Conservation (phyloP, 2,329 filamentous ascomycete genomes). For the Dactylellina parvicollis region DNA sequence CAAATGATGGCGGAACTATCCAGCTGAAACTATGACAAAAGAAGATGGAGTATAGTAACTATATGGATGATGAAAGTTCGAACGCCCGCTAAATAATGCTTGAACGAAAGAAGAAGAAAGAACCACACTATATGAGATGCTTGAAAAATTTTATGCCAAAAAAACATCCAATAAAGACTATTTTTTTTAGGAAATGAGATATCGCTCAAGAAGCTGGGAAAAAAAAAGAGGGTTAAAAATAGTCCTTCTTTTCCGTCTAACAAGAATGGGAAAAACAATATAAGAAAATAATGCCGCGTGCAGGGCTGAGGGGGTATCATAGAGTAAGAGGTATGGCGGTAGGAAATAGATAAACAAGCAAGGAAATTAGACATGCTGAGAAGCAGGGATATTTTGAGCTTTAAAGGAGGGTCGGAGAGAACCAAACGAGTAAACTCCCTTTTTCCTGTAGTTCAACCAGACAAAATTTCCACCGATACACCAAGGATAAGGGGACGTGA, state of each 20-base stretch:
- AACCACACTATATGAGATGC: no score
- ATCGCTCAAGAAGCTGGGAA: no score
- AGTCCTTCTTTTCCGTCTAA: background rate
- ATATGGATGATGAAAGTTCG: background rate
- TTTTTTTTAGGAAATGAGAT: no score
- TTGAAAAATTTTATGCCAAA: conserved; percentile 1
- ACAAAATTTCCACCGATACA: no score
- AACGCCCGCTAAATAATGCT: conserved; percentile 36
- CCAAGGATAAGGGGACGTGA: conserved; percentile 11
- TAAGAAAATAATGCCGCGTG: conserved; percentile 7
- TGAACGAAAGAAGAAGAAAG: conserved; percentile 8
- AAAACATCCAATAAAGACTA: no score
- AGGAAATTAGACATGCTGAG: conserved; percentile 21
- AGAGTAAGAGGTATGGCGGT: conserved; percentile 17
- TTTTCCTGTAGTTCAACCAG: conserved; percentile 16
- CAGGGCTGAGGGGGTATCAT: conserved; percentile 45
- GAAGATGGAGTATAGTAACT: background rate
- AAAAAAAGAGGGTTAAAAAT: no score
- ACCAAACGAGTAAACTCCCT: conserved; percentile 13
- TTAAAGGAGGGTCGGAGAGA: background rate
- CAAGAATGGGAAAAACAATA: background rate
- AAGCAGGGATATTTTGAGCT: conserved; percentile 16
- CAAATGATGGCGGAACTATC: background rate
- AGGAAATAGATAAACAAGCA: conserved; percentile 22
- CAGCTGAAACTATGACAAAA: background rate